Conservation (phyloP, 1,139 yeast genomes). For the Geotrichum phurueaensis region DNA sequence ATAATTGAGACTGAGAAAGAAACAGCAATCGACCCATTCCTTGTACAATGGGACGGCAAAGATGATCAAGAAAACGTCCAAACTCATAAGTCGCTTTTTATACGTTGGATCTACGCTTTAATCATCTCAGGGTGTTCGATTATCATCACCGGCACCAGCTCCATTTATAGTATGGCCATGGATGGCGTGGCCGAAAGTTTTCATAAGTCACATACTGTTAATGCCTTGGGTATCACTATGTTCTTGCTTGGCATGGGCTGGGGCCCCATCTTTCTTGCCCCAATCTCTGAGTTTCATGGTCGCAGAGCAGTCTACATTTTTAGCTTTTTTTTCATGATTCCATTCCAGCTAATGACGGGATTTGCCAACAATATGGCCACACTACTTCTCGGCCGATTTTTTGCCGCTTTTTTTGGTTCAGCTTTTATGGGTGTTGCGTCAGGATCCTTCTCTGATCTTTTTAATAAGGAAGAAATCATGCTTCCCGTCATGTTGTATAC, state of each 20-base stretch:
- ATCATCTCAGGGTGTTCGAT: constrained; percentile 45
- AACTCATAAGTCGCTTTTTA: constrained; percentile 31
- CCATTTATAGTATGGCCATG: constrained; percentile 52
- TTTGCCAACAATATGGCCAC: constrained; percentile 59
- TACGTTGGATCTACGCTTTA: constrained; percentile 51
- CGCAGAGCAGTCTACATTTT: constrained; percentile 57
- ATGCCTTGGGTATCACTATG: constrained; percentile 56
- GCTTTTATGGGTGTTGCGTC: constrained; percentile 74
- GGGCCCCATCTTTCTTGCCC: constrained; percentile 69
- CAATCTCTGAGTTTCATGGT: constrained; percentile 69
- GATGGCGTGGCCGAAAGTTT: constrained; percentile 46
- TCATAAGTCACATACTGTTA: constrained; percentile 51
- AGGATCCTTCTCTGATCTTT: constrained; percentile 65
- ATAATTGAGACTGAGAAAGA: neutral
- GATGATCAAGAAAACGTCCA: constrained; percentile 54
- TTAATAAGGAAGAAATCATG: constrained; percentile 52
- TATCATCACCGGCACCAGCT: constrained; percentile 48
- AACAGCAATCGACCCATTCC: constrained; percentile 26
- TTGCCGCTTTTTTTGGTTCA: constrained; percentile 63
- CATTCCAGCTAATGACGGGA: constrained; percentile 62
- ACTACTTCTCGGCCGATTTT: constrained; percentile 57
- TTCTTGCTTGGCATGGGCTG: constrained; percentile 63
- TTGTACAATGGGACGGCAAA: constrained; percentile 28
- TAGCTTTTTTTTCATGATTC: constrained; percentile 51
- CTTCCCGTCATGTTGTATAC: constrained; percentile 66